Percentiles rank a stretch among this genome's conserved stretches.
phyloP scores from a whole-genome alignment of 345 rosid genomes.

The Eucalyptus coolabah region DNA sequence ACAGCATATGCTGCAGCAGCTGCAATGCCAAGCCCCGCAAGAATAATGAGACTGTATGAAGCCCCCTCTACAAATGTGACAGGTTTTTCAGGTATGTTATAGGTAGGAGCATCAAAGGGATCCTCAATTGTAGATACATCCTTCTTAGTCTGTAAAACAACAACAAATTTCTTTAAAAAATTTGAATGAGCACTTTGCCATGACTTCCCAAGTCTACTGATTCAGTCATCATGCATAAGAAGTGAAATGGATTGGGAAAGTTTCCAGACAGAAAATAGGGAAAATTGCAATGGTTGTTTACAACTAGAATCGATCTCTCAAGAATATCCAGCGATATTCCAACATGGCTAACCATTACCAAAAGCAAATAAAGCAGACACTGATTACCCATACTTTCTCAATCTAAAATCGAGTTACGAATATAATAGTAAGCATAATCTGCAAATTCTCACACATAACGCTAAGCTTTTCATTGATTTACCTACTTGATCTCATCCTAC shows the following conservation, averaged over 20 bases:
- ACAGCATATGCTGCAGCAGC: constrained; percentile 87
- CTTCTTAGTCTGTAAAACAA: constrained; percentile 46
- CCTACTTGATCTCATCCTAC: background rate
- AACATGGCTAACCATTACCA: background rate
- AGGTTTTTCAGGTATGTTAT: constrained; percentile 89
- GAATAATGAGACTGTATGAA: constrained; percentile 77
- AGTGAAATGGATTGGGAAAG: background rate
- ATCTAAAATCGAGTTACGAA: background rate
- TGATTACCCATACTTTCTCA: background rate
- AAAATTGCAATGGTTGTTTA: background rate
- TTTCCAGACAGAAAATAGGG: background rate
- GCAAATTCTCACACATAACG: background rate
- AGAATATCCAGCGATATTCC: background rate
- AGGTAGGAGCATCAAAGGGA: constrained; percentile 95
- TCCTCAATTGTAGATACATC: constrained; percentile 86
- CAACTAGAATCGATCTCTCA: background rate
- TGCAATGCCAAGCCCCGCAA: constrained; percentile 89
- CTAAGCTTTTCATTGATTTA: background rate
- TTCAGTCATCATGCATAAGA: background rate
- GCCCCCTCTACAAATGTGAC: constrained; percentile 94
- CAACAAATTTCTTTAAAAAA: background rate
- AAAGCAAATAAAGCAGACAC: background rate
- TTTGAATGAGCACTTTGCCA: background rate
- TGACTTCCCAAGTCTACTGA: background rate
- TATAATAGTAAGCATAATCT: background rate